Evolutionary conservation across 208 protist species (phyloP), one percentile per base, ranked within the genome.

Genomic region (Lotmaria passim): DNA sequence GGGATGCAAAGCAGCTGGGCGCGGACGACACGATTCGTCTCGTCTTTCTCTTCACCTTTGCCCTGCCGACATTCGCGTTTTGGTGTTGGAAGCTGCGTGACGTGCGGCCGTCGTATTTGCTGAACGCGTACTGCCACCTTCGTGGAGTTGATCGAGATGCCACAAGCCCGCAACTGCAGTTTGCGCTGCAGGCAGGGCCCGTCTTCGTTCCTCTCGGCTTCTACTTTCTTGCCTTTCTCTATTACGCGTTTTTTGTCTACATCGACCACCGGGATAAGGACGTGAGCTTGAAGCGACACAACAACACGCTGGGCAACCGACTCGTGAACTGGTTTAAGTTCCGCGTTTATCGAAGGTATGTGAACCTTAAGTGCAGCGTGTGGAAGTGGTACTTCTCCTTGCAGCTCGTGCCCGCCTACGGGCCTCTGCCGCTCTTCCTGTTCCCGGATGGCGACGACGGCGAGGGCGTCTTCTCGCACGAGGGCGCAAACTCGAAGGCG

Each of bases 351-450:
- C 60, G 63, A 17, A 53, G 57, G 24, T 71, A 69, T 41, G 59
- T 74, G 19, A 65, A 75, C 43, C 67, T 28, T 34, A 30, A 79
- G 34, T 81, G 59, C 67, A 55, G 28, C 10, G 61, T 46, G 12
- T 50, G 81, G 56, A 74, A 70, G 36, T 55, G 57, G 2, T 81
- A 81, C 65, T 83, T 89, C 53, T 51, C 56, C 15, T n/a, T 85
- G 21, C 43, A 81, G 53, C 52, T 89, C 12, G 74, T 83, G 12
- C 31, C 73, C 34, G 59, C 69, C 10, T 75, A 79, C n/a, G 83
- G 69, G 2, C 66, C 74, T 1, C 65, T 89, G 52, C 72, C 78
- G n/a, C 64, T 80, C 21, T 78, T 78, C 38, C 17, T 65, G 5
- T 78, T 69, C 39, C 76, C 76, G 17, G 63, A 64, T 1, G 24